phyloP scores from a whole-genome alignment of 257 asterid species.

The Linaria vulgaris region DNA sequence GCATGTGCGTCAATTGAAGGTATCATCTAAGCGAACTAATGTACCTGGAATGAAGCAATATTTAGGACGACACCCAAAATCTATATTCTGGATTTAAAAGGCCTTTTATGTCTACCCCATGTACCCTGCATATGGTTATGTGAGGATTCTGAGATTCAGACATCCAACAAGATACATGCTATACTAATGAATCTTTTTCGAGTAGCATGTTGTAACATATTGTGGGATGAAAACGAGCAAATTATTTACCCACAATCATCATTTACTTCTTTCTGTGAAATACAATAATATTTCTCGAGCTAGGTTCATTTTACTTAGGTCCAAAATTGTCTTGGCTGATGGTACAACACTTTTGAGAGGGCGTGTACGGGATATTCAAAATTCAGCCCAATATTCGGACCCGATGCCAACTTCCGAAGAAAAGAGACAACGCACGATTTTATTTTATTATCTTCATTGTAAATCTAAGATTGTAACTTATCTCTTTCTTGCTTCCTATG shows the following conservation, averaged over 20 bases:
- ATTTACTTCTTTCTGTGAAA: conserved; percentile 15
- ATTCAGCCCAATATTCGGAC: too few relatives aligned
- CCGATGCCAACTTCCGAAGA: too few relatives aligned
- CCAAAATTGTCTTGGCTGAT: too few relatives aligned
- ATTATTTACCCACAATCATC: conserved; percentile 19
- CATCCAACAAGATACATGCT: conserved; percentile 68
- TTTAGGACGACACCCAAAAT: conserved; percentile 56
- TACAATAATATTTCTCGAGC: conserved; percentile 14
- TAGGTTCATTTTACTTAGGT: too few relatives aligned
- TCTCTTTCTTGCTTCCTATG: too few relatives aligned
- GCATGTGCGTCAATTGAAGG: conserved; percentile 58
- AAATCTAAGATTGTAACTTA: too few relatives aligned
- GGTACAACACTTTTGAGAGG: too few relatives aligned
- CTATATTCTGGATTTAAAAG: conserved; percentile 53
- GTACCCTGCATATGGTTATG: conserved; percentile 52
- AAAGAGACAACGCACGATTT: too few relatives aligned
- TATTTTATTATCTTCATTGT: too few relatives aligned
- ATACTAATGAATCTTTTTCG: conserved; percentile 36
- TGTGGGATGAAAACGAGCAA: conserved; percentile 25
- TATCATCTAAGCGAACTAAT: conserved; percentile 61
- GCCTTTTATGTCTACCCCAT: conserved; percentile 51
- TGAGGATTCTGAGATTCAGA: conserved; percentile 69
- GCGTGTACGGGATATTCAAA: too few relatives aligned
- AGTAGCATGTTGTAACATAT: conserved; percentile 22
- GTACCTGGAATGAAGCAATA: conserved; percentile 63